Percentiles rank a stretch among this genome's conserved stretches.
These are phyloP conservation scores for Kodamaea kaohsiungensis DNA, from an alignment of 805 yeast genomes.

Conservation along the genomic window DNA sequence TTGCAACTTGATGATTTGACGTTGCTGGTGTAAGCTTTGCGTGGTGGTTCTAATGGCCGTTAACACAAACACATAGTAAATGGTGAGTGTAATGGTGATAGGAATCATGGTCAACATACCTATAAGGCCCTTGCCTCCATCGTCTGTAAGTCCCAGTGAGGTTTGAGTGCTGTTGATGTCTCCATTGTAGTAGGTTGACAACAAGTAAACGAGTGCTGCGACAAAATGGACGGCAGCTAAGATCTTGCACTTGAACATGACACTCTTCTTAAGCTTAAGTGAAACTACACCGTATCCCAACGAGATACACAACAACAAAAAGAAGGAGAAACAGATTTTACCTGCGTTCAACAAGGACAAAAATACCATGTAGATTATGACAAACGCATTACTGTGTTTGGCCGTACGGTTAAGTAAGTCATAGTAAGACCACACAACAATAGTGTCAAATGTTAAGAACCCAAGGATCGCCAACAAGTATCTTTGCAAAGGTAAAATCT, in stretches of 20 bases:
- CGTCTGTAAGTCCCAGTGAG: conserved; percentile 45
- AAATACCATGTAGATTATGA: conserved; percentile 67
- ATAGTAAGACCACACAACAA: conserved; percentile 88
- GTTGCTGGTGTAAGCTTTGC: conserved; percentile 71
- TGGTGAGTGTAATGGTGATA: conserved; percentile 63
- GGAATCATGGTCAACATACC: conserved; percentile 70
- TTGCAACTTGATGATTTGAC: conserved; percentile 86
- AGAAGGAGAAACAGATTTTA: conserved; percentile 82
- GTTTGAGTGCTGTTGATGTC: conserved; percentile 26
- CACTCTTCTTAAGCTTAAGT: conserved; percentile 73
- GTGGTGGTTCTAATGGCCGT: conserved; percentile 75
- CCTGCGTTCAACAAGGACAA: conserved; percentile 77
- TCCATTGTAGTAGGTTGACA: conserved; percentile 31
- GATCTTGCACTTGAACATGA: conserved; percentile 62
- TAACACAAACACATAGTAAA: conserved; percentile 74
- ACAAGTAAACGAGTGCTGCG: conserved; percentile 35
- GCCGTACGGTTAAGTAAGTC: conserved; percentile 69
- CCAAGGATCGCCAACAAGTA: conserved; percentile 84
- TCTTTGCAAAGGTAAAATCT: conserved; percentile 85
- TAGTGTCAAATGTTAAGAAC: conserved; percentile 79
- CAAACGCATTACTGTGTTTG: conserved; percentile 56
- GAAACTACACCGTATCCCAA: conserved; percentile 94
- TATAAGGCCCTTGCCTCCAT: conserved; percentile 44
- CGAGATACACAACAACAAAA: conserved; percentile 78
- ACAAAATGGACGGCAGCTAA: conserved; percentile 41